Evolutionary conservation across 2,329 filamentous ascomycete genomes (phyloP), one percentile per base, ranked within the genome.

Genomic region (Harringtonia lauricola): DNA sequence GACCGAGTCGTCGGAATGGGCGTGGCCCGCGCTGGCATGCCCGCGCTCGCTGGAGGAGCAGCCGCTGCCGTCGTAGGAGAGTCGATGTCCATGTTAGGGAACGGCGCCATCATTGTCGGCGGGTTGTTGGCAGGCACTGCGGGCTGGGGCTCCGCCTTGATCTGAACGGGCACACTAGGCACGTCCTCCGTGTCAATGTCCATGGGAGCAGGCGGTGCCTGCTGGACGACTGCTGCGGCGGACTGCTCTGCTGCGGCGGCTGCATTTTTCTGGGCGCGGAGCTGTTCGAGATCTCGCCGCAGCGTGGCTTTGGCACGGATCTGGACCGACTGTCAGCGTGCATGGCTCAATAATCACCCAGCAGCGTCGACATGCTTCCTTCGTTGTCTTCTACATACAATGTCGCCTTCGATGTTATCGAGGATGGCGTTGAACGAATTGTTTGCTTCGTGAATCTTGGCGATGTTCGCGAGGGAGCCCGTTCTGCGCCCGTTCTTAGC

Each of bases 31-130:
- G n/a, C n/a, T n/a, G n/a, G n/a, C n/a, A n/a, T n/a, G n/a, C n/a
- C n/a, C n/a, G n/a, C n/a, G n/a, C n/a, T n/a, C n/a, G n/a, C n/a
- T n/a, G n/a, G n/a, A 10, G 24, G 24, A 10, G 24, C 24, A 2
- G 29, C 14, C 2, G 35, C 31, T n/a, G 37, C 31, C 2, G 29
- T 9, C 5, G 36, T 33, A 4, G 36, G 61, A 51, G 47, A 33
- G 64, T 64, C 68, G 58, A 73, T 64, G 24, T 70, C 71, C 71
- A 76, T 76, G 49, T 76, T 70, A 2, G 74, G 70, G 48, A 77
- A 70, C 0, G 74, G 68, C 15, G 74, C 74, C 41, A 72, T 63
- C 41, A 72, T 63, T 17, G 22, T 35, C 5, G 41, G 15, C 8
- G 29, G 13, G 35, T 18, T 21, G 35, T 30, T 29, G 34, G 13